Conservation (phyloP, 192 early-diverging fungal genomes). For the Linnemannia zychae region DNA sequence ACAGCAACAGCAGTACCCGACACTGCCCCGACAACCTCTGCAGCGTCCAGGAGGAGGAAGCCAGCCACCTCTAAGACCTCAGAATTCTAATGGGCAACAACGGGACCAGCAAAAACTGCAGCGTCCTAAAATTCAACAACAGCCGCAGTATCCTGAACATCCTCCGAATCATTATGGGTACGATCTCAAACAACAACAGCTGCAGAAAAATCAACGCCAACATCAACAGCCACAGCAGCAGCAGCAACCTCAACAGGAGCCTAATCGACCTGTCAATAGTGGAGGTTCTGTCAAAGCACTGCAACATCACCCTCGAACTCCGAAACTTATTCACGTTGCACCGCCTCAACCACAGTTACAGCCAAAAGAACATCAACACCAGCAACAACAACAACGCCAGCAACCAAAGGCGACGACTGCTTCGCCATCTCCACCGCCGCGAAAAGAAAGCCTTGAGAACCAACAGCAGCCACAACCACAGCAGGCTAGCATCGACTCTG, state of each 20-base stretch:
- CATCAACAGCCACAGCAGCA: conserved; percentile 12
- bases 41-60: not conserved
- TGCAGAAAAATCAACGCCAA: not conserved
- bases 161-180: conserved; percentile 41
- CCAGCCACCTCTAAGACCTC: not conserved
- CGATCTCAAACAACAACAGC: conserved; percentile 22
- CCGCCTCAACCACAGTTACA: not conserved
- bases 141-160: not conserved
- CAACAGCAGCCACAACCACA: not conserved
- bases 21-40: not conserved
- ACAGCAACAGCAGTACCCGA: not conserved
- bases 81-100: not conserved
- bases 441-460: not conserved
- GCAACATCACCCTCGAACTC: not conserved
- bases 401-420: not conserved
- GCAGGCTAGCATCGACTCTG: not conserved
- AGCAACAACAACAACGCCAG: not conserved
- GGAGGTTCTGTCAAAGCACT: not conserved
- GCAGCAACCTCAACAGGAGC: not conserved
- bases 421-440: not conserved
- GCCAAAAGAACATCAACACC: too few relatives aligned
- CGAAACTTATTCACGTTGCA: not conserved
- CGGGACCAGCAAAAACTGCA: conserved; percentile 1
- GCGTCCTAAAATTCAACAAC: not conserved
- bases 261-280: not conserved